Evolutionary conservation across 441 rosid species (phyloP), one percentile per base, ranked within the genome.

Genomic region (Pelargonium citronellum): DNA sequence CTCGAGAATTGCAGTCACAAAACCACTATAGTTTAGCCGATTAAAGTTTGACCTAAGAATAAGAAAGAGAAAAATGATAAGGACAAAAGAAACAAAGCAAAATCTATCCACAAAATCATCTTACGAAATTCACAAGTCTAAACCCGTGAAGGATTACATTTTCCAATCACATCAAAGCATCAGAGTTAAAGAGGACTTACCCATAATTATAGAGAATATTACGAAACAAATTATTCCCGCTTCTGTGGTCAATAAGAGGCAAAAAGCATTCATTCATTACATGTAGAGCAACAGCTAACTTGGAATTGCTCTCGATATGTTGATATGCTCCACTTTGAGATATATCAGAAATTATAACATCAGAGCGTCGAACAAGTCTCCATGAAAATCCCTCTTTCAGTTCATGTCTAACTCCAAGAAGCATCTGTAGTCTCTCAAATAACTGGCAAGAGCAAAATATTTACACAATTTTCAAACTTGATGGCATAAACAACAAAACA

Each of bases 251-350:
- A 68, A 79, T 78, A 76, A 85, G 85, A 62, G 98, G 97, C 80
- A 84, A 80, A 82, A 95, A 95, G 75, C 99, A 95, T 79, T 92
- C 99, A 67, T 95, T 95, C 99, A 95, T 92, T 67, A 95, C 77
- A 63, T 81, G 77, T 67, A 87, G 82, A 17, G 98, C 98, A 82
- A 92, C 97, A 64, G 97, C 97, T 77, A 88, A 80, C 84, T 87
- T 88, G 67, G 97, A 90, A 80, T 92, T 95, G 85, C 90, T 79
- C 74, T 87, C 91, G 64, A 92, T 80, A 77, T 86, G 85, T 75
- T 53, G 80, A 77, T 80, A 71, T 69, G 79, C 74, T 73, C 85
- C 88, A 80, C 34, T 67, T 19, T 77, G 79, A 74, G 87, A 79
- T 81, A 77, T 70, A 78, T 89, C 91, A 62, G 81, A 46, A 63